These are phyloP conservation scores for Aspergillus fischeri DNA, from an alignment of 2,329 filamentous ascomycete species.

Conservation along the genomic window DNA sequence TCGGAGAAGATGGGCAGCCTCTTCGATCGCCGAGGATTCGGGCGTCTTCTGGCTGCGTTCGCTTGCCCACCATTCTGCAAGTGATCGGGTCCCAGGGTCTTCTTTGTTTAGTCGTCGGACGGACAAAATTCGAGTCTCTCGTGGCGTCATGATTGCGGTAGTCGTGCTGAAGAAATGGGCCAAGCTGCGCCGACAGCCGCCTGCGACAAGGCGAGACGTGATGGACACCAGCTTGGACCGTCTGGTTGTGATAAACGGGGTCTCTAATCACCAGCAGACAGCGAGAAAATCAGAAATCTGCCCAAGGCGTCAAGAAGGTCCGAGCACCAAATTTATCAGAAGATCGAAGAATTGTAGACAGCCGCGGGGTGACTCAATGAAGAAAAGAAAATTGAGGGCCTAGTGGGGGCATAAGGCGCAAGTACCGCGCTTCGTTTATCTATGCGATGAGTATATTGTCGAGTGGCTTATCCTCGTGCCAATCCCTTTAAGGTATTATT, in stretches of 20 bases:
- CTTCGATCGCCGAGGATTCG: constrained; percentile 52
- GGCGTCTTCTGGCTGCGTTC: constrained; percentile 34
- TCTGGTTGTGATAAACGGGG: not conserved
- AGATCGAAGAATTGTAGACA: not conserved
- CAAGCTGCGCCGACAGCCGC: constrained; percentile 28
- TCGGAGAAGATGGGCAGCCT: constrained; percentile 64
- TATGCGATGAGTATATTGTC: not conserved
- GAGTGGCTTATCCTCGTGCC: not conserved
- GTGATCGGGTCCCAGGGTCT: constrained; percentile 27
- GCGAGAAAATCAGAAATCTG: not conserved
- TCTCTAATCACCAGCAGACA: not conserved
- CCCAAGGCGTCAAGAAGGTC: not conserved
- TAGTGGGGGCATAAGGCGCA: not conserved
- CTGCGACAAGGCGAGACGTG: constrained; percentile 23
- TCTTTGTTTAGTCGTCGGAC: constrained; percentile 36
- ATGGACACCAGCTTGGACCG: constrained; percentile 25
- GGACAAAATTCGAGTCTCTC: constrained; percentile 33
- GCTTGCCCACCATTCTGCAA: constrained; percentile 38
- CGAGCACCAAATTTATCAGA: not conserved
- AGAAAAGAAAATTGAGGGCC: not conserved
- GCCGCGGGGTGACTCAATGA: not conserved
- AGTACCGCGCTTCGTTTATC: not conserved
- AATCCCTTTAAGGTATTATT: not conserved
- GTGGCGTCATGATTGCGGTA: constrained; percentile 19
- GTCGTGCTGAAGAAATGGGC: constrained; percentile 19